phyloP scores from a whole-genome alignment of 768 basidiomycete species.

The Pholiota molesta region DNA sequence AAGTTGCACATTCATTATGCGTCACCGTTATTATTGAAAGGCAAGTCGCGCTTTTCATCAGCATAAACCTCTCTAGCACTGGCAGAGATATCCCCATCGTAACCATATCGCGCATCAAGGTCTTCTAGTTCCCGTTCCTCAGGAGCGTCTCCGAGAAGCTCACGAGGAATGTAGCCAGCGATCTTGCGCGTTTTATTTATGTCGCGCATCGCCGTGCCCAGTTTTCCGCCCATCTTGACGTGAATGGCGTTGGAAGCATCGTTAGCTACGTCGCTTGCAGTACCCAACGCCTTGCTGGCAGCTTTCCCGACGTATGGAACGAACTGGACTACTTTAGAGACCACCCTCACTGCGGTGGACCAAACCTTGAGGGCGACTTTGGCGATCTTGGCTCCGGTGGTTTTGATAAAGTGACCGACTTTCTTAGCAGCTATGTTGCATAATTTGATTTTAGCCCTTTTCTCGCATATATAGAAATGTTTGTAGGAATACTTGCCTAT shows the following conservation, averaged over 20 bases:
- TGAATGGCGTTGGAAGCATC: constrained; percentile 12
- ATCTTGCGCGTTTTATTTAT: constrained; percentile 6
- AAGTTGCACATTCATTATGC: too few relatives aligned
- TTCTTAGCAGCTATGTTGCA: constrained; percentile 4
- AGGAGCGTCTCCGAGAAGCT: neutral
- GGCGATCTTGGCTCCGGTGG: constrained; percentile 17
- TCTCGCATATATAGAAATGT: neutral
- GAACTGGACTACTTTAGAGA: constrained; percentile 12
- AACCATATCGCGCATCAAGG: neutral
- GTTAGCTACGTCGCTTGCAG: constrained; percentile 1
- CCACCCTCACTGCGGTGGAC: constrained; percentile 1
- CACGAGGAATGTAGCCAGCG: constrained; percentile 3
- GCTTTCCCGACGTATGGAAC: constrained; percentile 15
- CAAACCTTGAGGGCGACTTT: constrained; percentile 18
- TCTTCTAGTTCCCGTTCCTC: neutral
- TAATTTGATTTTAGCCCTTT: neutral
- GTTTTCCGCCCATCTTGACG: constrained; percentile 8
- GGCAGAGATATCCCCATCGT: neutral
- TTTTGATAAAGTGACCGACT: constrained; percentile 10
- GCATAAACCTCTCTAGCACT: neutral
- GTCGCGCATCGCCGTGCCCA: constrained; percentile 5
- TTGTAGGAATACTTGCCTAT: neutral
- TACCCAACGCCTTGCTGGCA: constrained; percentile 7
- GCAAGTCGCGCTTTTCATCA: too few relatives aligned
- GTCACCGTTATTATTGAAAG: too few relatives aligned